Percentiles rank a stretch among this genome's conserved stretches.
Conservation (phyloP, 306 rosid genomes). For the Cicer chorassanicum region DNA sequence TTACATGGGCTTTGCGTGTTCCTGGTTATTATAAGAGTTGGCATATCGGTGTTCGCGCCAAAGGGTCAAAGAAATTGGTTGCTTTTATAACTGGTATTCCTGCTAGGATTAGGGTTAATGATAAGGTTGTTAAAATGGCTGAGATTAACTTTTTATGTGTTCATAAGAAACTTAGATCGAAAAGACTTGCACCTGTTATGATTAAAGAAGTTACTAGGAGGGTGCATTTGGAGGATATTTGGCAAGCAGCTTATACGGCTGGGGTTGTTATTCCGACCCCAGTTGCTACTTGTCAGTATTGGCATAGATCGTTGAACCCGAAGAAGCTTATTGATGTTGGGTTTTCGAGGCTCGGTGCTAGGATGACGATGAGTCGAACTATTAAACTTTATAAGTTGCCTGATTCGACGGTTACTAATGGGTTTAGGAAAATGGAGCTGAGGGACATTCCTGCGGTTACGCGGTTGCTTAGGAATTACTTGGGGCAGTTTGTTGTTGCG, state of each 20-base stretch:
- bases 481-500: constrained; percentile 75
- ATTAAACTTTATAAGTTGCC: constrained; percentile 80
- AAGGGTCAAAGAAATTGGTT: constrained; percentile 51
- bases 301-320: constrained; percentile 87
- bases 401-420: constrained; percentile 62
- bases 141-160: constrained; percentile 86
- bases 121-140: constrained; percentile 70
- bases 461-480: constrained; percentile 64
- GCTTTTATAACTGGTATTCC: constrained; percentile 81
- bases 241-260: constrained; percentile 94
- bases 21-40: constrained; percentile 70
- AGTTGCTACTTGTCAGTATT: constrained; percentile 62
- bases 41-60: constrained; percentile 87
- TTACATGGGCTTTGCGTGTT: constrained; percentile 75
- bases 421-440: constrained; percentile 79
- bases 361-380: constrained; percentile 92
- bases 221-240: constrained; percentile 82
- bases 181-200: constrained; percentile 89
- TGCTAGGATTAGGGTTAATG: constrained; percentile 70
- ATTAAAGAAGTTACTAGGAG: constrained; percentile 87
- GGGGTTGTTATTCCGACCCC: constrained; percentile 84
- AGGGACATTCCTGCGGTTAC: constrained; percentile 85
- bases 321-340: constrained; percentile 92
- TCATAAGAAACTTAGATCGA: constrained; percentile 81
- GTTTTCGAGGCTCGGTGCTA: constrained; percentile 84